phyloP scores from a whole-genome alignment of 768 basidiomycete species.

The Tylopilus plumbeoviolaceoides region DNA sequence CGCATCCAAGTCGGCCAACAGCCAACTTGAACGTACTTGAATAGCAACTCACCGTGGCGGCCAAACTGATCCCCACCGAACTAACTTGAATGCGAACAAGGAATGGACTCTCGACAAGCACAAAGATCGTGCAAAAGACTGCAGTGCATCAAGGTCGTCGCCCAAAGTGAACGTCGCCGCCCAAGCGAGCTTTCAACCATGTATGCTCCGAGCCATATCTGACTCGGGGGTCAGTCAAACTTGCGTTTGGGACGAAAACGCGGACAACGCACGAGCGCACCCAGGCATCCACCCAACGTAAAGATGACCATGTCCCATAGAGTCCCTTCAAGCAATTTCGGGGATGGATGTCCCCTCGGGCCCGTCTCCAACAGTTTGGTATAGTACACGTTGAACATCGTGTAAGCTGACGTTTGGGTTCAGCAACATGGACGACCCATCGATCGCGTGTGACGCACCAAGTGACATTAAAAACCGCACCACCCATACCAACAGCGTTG shows the following conservation, averaged over 20 bases:
- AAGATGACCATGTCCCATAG: slow-evolving; percentile 85
- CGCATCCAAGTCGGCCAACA: neutral
- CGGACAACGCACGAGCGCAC: slow-evolving; percentile 58
- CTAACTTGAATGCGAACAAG: no score
- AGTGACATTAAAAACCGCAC: slow-evolving; percentile 75
- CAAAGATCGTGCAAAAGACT: no score
- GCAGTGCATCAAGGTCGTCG: no score
- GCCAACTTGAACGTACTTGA: neutral
- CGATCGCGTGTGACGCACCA: slow-evolving; percentile 42
- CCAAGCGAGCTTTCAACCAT: no score
- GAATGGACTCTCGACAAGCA: no score
- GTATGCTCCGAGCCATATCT: slow-evolving; percentile 69
- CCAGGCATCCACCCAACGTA: slow-evolving; percentile 80
- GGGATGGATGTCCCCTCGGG: slow-evolving; percentile 16
- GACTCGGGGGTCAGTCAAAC: slow-evolving; percentile 2
- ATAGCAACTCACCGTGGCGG: slow-evolving; percentile 46
- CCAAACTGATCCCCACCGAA: slow-evolving; percentile 74
- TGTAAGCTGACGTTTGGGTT: slow-evolving; percentile 49
- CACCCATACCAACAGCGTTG: slow-evolving; percentile 76
- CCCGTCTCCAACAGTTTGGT: slow-evolving; percentile 77
- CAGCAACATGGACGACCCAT: neutral
- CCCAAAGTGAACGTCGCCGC: no score
- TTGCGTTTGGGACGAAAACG: neutral
- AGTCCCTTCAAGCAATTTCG: slow-evolving; percentile 54
- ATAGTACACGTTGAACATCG: slow-evolving; percentile 91